Evolutionary conservation across 2,329 filamentous ascomycete genomes (phyloP).

Genomic region (Trichoderma aggressivum): DNA sequence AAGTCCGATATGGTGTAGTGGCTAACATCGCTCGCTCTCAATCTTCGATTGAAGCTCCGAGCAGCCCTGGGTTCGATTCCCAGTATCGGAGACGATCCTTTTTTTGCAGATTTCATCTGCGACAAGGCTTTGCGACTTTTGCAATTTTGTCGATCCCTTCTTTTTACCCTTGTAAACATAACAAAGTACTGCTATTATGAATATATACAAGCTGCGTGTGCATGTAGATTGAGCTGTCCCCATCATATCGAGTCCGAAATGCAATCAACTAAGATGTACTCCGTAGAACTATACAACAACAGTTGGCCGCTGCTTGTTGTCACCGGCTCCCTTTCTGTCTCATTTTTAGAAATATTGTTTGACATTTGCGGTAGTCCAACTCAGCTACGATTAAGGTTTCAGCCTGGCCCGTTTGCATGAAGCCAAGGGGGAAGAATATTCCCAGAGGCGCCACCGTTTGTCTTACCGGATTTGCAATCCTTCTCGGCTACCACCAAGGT

Average conservation of each 20-base stretch:
- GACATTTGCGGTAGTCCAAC: background rate
- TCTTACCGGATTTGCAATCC: background rate
- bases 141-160: background rate
- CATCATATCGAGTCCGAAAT: background rate
- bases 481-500: background rate
- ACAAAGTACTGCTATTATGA: background rate
- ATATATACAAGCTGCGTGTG: background rate
- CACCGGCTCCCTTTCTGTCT: background rate
- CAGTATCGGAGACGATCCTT: slow-evolving; percentile 29
- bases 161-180: background rate
- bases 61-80: slow-evolving; percentile 38
- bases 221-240: background rate
- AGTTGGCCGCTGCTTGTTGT: background rate
- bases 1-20: slow-evolving; percentile 37
- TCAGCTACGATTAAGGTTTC: background rate
- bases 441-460: background rate
- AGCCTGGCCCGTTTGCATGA: background rate
- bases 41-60: slow-evolving; percentile 25
- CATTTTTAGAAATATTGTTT: background rate
- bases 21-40: slow-evolving; percentile 38
- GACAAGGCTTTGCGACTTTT: background rate
- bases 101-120: background rate
- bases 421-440: background rate
- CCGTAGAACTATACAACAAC: background rate
- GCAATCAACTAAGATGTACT: background rate